Percentiles rank a stretch among this genome's conserved stretches.
Evolutionary conservation across 202 grass and related monocot genomes (phyloP).

Genomic region (Zoysia matrella): DNA sequence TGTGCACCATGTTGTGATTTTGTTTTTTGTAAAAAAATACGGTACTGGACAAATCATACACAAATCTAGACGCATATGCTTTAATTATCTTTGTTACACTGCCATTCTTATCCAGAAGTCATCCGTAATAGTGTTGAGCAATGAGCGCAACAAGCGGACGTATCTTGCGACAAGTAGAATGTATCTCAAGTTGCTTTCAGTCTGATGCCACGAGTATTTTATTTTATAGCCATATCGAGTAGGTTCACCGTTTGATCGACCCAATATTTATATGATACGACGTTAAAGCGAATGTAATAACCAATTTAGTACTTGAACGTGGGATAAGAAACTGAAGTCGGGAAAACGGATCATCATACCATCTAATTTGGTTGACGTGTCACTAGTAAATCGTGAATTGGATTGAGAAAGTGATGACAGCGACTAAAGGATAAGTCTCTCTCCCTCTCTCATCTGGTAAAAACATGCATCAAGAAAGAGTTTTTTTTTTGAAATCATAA

Average conservation of each 20-base stretch:
- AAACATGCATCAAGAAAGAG: too few species aligned
- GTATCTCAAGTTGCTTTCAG: slow-evolving; percentile 27
- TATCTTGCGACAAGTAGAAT: neutral
- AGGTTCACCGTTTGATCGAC: neutral
- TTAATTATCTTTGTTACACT: neutral
- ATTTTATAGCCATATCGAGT: neutral
- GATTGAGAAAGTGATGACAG: slow-evolving; percentile 32
- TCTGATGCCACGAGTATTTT: slow-evolving; percentile 27
- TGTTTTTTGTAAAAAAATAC: too few species aligned
- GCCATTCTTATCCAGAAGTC: slow-evolving; percentile 31
- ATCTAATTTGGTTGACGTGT: slow-evolving; percentile 13
- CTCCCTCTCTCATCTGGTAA: neutral
- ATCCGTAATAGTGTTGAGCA: neutral
- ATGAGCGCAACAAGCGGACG: neutral
- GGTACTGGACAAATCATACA: too few species aligned
- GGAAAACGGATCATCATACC: neutral
- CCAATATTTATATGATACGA: slow-evolving; percentile 12
- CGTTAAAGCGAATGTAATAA: slow-evolving; percentile 38
- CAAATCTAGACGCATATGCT: neutral
- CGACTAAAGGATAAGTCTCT: slow-evolving; percentile 35
- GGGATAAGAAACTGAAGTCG: slow-evolving; percentile 27
- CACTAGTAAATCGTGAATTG: slow-evolving; percentile 24
- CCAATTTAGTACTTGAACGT: slow-evolving; percentile 52
- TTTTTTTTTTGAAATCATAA: too few species aligned
- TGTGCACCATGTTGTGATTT: too few species aligned